phyloP scores from a whole-genome alignment of 345 rosid species.

The Melaleuca quinquenervia region DNA sequence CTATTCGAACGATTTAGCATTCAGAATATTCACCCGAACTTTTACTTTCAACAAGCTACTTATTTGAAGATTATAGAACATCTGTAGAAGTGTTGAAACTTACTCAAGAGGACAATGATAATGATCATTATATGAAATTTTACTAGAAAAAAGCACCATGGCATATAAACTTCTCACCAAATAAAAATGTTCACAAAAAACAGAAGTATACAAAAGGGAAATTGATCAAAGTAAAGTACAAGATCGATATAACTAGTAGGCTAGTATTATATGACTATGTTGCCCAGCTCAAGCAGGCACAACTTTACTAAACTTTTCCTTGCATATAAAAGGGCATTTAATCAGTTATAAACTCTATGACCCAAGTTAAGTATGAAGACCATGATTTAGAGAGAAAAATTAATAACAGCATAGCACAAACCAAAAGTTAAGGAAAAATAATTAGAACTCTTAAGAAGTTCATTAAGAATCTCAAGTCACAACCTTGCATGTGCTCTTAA shows the following conservation, averaged over 20 bases:
- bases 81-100: not conserved
- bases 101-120: not conserved
- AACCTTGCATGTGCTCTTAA: not conserved
- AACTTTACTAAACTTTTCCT: not conserved
- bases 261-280: not conserved
- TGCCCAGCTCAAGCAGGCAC: not conserved
- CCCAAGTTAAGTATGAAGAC: not conserved
- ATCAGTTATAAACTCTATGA: not conserved
- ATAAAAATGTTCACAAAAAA: not conserved
- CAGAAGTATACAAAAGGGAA: not conserved
- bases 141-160: not conserved
- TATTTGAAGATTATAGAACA: not conserved
- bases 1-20: not conserved
- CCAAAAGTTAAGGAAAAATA: not conserved
- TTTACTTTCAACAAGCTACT: not conserved
- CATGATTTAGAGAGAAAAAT: not conserved
- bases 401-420: not conserved
- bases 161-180: not conserved
- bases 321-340: not conserved
- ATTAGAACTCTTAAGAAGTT: not conserved
- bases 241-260: not conserved
- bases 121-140: not conserved
- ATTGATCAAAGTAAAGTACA: not conserved
- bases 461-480: not conserved
- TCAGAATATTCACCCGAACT: not conserved